These are phyloP conservation scores for Ogataea haglerorum DNA, from an alignment of 805 yeast genomes.

Conservation along the genomic window DNA sequence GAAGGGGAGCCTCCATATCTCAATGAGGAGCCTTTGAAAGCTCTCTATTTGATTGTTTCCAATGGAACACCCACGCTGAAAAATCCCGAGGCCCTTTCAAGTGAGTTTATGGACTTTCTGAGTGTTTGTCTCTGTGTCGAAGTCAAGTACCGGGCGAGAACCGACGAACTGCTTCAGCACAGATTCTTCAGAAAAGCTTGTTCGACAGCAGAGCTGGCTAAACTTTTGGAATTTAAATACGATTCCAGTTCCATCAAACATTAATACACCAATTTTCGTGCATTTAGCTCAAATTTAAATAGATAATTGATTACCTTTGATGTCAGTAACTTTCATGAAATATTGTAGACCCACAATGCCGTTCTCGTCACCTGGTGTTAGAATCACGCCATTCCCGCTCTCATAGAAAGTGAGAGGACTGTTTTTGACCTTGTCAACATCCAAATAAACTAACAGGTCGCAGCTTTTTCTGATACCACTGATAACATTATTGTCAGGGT, in stretches of 20 bases:
- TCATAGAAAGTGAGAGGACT: slow-evolving; percentile 50
- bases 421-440: slow-evolving; percentile 45
- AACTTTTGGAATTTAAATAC: slow-evolving; percentile 42
- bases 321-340: slow-evolving; percentile 35
- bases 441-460: slow-evolving; percentile 59
- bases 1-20: slow-evolving; percentile 99
- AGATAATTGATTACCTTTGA: slow-evolving; percentile 12
- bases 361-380: slow-evolving; percentile 56
- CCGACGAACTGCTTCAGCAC: slow-evolving; percentile 82
- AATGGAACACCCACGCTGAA: slow-evolving; percentile 94
- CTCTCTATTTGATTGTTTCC: slow-evolving; percentile 89
- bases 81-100: slow-evolving; percentile 70
- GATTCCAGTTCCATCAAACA: slow-evolving; percentile 12
- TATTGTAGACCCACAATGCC: slow-evolving; percentile 49
- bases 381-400: slow-evolving; percentile 72
- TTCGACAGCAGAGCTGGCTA: slow-evolving; percentile 53
- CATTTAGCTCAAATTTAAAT: not conserved
- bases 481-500: slow-evolving; percentile 37
- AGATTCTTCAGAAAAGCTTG: slow-evolving; percentile 66
- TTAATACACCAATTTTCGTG: slow-evolving; percentile 3
- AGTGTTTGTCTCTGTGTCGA: slow-evolving; percentile 93
- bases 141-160: slow-evolving; percentile 83
- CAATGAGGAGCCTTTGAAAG: slow-evolving; percentile 93
- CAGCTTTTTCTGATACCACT: slow-evolving; percentile 72
- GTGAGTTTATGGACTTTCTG: slow-evolving; percentile 78